Evolutionary conservation across 192 early-diverging fungal species (phyloP), one percentile per base, ranked within the genome.

Genomic region (Coemansia sp.): DNA sequence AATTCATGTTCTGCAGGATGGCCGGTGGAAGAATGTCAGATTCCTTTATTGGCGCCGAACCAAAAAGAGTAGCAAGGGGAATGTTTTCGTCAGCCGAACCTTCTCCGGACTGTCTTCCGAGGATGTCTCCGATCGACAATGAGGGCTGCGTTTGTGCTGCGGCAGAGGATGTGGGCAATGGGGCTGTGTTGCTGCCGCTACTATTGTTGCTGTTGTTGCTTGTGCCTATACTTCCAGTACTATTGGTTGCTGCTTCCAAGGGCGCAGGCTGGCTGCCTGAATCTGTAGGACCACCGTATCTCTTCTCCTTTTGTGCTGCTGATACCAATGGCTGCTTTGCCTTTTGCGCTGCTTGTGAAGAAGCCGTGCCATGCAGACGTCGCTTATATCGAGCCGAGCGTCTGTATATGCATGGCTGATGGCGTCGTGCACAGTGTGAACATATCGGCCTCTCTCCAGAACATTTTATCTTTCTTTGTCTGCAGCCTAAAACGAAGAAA

Each of bases 381-480:
- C 80, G 71, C 61, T 83, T 83, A 50, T 83, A 83, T n/a, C 80
- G 80, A 20, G 80, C 80, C n/a, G 80, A 83, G 41, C 74, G 75
- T 22, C 80, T 71, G 50, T 77, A 83, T 19, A 83, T 77, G 37
- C 80, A 83, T 45, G 80, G 80, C 66, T 83, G 80, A 59, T 83
- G 72, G 43, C 80, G 75, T 5, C 75, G 75, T 17, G 80, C 80
- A 19, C 80, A 83, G 57, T 83, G 75, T 44, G 75, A 66, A 46
- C 80, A 83, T 25, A 67, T 83, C 17, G 80, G 80, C 66, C 74
- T 83, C 16, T 83, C 80, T 16, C 80, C 80, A 0, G 80, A 77
- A 49, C 80, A 83, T 43, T 83, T 83, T 50, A 83, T 83, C 61
- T 83, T 83, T 45, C 80, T 58, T 66, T 83, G 75, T 13, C 80